Evolutionary conservation across 345 rosid species (phyloP), one percentile per base, ranked within the genome.

Genomic region (Aethionema arabicum): DNA sequence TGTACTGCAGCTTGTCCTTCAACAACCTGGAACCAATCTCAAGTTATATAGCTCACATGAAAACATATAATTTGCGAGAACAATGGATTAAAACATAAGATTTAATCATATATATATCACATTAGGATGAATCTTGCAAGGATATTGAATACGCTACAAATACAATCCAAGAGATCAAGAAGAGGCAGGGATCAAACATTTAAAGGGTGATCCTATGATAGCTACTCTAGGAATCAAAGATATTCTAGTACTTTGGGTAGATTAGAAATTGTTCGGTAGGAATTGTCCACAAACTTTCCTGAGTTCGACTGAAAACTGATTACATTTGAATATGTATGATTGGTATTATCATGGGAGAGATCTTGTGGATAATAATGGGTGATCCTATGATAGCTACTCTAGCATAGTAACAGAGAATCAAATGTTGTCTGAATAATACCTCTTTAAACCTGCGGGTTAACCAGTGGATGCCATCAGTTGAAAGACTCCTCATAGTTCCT

Each of bases 401-500:
- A 65, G 31, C 62, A 65, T 37, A 9, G 62, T 55, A 27, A 42
- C 11, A 52, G n/a, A 32, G 31, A 52, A n/a, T 29, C 3, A 61
- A 32, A 56, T 35, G 10, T 32, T 42, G 52, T 16, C 8, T 47
- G 36, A 39, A 39, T 57, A 49, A 4, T 74, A 91, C 96, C 95
- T 88, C 91, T 72, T 74, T 82, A 65, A 85, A 56, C 76, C 96
- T 81, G 30, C 32, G 72, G 51, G 13, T 82, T 56, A 91, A 88
- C 74, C 67, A 79, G 66, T 38, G 39, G 69, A 92, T 72, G 61
- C 95, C 91, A 65, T 83, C 74, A 1, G 93, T 83, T 4, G 95
- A 79, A 54, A 92, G 95, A 80, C 96, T 83, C 77, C 98, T 82
- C 74, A 88, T 51, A 42, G 96, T 82, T 66, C 98, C 98, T 7